Evolutionary conservation across 148 eudicot species (phyloP).

Genomic region (Spergularia bocconei): DNA sequence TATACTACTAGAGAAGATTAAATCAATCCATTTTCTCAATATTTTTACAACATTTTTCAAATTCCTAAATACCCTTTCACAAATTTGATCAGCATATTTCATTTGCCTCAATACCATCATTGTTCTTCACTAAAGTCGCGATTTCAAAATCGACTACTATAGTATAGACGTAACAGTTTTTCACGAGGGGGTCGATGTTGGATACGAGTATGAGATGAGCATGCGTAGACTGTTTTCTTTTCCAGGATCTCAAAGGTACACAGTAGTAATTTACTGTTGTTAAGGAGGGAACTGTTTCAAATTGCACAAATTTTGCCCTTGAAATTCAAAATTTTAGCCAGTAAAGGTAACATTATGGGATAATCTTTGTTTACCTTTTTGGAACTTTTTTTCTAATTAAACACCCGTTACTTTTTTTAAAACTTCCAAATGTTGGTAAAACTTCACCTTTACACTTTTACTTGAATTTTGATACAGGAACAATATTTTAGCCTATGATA

Average conservation of each 20-base stretch:
- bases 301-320: conserved; percentile 24
- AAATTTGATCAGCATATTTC: conserved; percentile 15
- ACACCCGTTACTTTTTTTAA: conserved; percentile 27
- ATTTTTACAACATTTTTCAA: conserved; percentile 4
- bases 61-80: conserved; percentile 12
- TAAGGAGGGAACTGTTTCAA: conserved; percentile 57
- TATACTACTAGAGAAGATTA: not conserved
- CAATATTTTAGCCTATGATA: conserved; percentile 23
- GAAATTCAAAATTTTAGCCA: conserved; percentile 43
- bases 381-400: not conserved
- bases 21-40: not conserved
- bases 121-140: not conserved
- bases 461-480: conserved; percentile 21
- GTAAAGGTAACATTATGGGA: conserved; percentile 40
- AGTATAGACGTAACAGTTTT: not conserved
- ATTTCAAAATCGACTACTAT: not conserved
- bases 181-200: conserved; percentile 7
- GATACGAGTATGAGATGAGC: conserved; percentile 12
- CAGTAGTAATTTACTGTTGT: conserved; percentile 1
- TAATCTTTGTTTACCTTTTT: conserved; percentile 19
- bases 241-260: conserved; percentile 35
- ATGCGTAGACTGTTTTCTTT: conserved; percentile 24
- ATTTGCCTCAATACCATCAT: conserved; percentile 7
- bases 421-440: conserved; percentile 26
- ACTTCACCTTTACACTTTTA: conserved; percentile 5